Evolutionary conservation across 495 filamentous ascomycete genomes (phyloP), one percentile per base, ranked within the genome.

Genomic region (Patellaria atrata): DNA sequence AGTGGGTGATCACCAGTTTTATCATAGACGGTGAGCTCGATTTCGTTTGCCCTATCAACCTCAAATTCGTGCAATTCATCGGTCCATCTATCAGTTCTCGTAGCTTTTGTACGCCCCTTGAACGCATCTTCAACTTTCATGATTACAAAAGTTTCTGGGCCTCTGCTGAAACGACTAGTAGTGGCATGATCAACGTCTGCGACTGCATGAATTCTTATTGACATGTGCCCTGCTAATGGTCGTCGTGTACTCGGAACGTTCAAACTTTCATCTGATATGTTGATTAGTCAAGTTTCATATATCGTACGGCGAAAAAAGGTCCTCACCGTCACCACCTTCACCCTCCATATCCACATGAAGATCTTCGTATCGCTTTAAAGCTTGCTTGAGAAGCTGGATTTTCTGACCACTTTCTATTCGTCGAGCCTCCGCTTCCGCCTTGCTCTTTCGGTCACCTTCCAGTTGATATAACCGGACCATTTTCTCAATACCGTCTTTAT

Each of bases 401-500:
- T 99, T 99, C 57, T 96, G 87, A 44, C 80, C 89, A 58, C 86
- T 94, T 61, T 99, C 89, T 38, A 93, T 75, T 23, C 82, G 71
- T 51, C 77, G 73, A 21, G 74, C 80, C 50, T 92, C 82, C 16
- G 89, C 91, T 60, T 99, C 89, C 33, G 79, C 71, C 47, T 75
- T 81, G 60, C 85, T 94, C 63, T 92, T 94, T 39, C 83, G 75
- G 50, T 99, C 89, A n/a, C 89, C 87, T 57, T 96, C 89, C 62
- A 96, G 85, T 56, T 89, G 77, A 52, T 99, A 99, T 27, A 96
- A 67, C 55, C 85, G 82, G 26, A 92, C 81, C 91, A 99, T 99
- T 66, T 99, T 99, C 58, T 99, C 91, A 45, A 99, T 87, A 40
- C 89, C 89, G 42, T 91, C 91, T 48, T 96, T 89, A 60, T 99